Evolutionary conservation across 768 basidiomycete genomes (phyloP).

Genomic region (Pleurotus giganteus): DNA sequence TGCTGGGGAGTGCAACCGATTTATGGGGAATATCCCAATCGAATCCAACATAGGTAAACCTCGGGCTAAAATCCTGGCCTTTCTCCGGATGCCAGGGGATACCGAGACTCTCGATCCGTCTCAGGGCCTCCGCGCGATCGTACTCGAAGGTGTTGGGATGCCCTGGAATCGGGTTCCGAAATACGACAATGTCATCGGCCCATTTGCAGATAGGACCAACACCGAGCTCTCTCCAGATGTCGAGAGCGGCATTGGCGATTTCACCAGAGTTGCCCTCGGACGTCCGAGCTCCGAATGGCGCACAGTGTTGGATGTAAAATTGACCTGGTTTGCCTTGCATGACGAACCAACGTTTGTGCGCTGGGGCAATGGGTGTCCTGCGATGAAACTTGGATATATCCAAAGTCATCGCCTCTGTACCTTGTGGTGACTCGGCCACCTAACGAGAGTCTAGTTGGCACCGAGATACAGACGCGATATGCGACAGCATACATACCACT

Average conservation of each 20-base stretch:
- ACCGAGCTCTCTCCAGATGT: constrained; percentile 20
- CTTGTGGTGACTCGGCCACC: constrained; percentile 24
- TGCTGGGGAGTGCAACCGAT: constrained; percentile 23
- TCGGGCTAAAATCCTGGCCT: constrained; percentile 14
- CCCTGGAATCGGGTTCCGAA: constrained; percentile 20
- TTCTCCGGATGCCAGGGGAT: constrained; percentile 24
- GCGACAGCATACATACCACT: constrained; percentile 13
- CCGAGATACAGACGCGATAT: constrained; percentile 11
- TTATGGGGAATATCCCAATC: constrained; percentile 25
- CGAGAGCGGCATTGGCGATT: constrained; percentile 21
- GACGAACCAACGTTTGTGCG: constrained; percentile 20
- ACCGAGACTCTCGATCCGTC: constrained; percentile 13
- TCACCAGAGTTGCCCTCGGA: constrained; percentile 23
- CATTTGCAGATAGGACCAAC: constrained; percentile 21
- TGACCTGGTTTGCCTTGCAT: constrained; percentile 14
- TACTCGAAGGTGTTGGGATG: constrained; percentile 13
- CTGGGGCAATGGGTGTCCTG: constrained; percentile 22
- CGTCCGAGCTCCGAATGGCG: constrained; percentile 23
- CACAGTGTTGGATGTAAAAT: constrained; percentile 20
- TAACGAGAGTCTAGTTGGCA: constrained; percentile 13
- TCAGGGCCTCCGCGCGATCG: constrained; percentile 11
- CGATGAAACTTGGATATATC: constrained; percentile 28
- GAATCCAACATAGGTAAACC: constrained; percentile 25
- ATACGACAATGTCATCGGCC: constrained; percentile 27
- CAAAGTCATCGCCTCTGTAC: constrained; percentile 25